phyloP scores from a whole-genome alignment of 106 monocot genomes.

The Dioscorea alata region DNA sequence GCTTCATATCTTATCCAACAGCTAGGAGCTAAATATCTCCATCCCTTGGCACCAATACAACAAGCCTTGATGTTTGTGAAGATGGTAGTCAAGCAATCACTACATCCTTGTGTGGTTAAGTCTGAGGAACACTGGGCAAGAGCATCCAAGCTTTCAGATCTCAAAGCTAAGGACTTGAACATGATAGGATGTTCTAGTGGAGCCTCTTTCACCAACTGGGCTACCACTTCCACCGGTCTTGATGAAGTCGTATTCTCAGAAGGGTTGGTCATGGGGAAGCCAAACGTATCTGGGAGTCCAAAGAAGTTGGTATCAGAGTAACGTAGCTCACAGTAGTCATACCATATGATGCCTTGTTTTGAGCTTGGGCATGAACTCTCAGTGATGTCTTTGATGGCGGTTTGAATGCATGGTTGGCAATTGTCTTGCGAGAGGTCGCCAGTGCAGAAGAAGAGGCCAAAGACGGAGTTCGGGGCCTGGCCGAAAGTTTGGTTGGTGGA shows the following conservation, averaged over 20 bases:
- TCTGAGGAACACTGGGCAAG: constrained; percentile 25
- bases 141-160: constrained; percentile 3
- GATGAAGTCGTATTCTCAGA: not conserved
- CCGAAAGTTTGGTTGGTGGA: not conserved
- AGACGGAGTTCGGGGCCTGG: not conserved
- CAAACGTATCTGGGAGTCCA: constrained; percentile 7
- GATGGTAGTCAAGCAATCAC: constrained; percentile 7
- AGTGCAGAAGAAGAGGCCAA: constrained; percentile 15
- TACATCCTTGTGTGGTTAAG: constrained; percentile 10
- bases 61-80: constrained; percentile 1
- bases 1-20: constrained; percentile 31
- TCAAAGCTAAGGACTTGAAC: constrained; percentile 6
- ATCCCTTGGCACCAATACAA: constrained; percentile 15
- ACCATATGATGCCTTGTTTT: not conserved
- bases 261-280: constrained; percentile 10
- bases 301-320: constrained; percentile 18
- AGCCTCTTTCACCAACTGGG: constrained; percentile 14
- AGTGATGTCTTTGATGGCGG: not conserved
- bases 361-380: not conserved
- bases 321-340: not conserved
- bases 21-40: constrained; percentile 14
- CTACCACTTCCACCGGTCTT: not conserved
- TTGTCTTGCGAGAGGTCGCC: constrained; percentile 8
- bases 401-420: constrained; percentile 2
- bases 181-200: not conserved